A percentile compares a stretch with the other conserved stretches of the same genome.
Conservation (phyloP, 2,329 filamentous ascomycete genomes). For the Alternaria metachromatica region DNA sequence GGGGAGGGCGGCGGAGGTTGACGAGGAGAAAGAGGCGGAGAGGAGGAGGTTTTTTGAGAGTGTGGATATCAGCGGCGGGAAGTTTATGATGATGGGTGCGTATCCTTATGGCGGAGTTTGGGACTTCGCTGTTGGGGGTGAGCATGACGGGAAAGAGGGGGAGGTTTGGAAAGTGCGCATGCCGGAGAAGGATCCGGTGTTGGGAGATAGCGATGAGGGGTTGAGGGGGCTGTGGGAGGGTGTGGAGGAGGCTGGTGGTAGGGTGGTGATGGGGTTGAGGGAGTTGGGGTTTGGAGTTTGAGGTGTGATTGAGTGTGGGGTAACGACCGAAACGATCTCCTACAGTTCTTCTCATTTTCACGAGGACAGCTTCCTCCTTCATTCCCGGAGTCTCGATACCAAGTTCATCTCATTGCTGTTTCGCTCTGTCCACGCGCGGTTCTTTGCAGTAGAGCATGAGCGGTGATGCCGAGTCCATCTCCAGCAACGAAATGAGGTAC, state of each 20-base stretch:
- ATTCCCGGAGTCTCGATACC: neutral
- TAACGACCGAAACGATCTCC: neutral
- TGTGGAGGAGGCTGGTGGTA: neutral
- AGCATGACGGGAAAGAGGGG: conserved; percentile 51
- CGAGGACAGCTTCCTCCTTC: neutral
- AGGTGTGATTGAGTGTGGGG: neutral
- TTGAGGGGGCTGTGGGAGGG: conserved; percentile 47
- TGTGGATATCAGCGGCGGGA: conserved; percentile 50
- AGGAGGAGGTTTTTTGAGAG: conserved; percentile 44
- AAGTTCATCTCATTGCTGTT: neutral
- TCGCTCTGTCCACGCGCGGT: neutral
- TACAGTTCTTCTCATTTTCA: neutral
- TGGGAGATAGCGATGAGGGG: conserved; percentile 51
- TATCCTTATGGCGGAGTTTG: conserved; percentile 59
- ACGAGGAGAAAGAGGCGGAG: conserved; percentile 39
- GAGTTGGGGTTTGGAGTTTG: neutral
- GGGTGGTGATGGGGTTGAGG: neutral
- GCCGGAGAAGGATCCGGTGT: conserved; percentile 57
- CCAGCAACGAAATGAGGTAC: neutral
- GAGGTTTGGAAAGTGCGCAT: conserved; percentile 56
- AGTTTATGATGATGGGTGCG: conserved; percentile 64
- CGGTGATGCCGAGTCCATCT: neutral
- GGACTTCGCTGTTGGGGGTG: conserved; percentile 59
- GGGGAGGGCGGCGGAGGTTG: conserved; percentile 22
- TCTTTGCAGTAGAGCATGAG: neutral